Base-by-base conservation (phyloP, 352 stramenopile genomes). In the Phytophthora brassicae region DNA sequence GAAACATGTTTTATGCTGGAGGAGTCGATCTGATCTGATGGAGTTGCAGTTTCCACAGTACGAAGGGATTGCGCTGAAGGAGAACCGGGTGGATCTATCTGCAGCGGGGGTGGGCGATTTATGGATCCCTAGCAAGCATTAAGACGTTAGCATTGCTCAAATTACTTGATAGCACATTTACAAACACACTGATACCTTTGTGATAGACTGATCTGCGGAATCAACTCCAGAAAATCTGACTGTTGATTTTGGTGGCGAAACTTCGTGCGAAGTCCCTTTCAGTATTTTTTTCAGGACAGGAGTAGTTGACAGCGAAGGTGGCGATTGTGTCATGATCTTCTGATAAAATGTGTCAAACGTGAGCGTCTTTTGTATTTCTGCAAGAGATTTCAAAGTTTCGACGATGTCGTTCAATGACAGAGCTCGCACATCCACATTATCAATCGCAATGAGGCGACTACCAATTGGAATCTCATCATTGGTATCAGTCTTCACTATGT, bases 381-480 rank as follows among this genome's bases (percentile, higher is more conserved):
- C 49, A 28, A 87, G 58, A 17, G 66, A 63, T 19, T 67, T 63
- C 4, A 88, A 45, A 16, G 81, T 66, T 1, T 16, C 54, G 3
- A 69, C 58, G 3, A 88, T 68, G 1, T 84, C 61, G 8, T 66
- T 46, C 17, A 87, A 28, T 1, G 60, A 50, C 24, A 84, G 45
- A 2, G 66, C 63, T 31, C 68, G 76, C 11, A 88, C 47, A 38
- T 89, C 68, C 8, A 84, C 50, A 14, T 60, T 39, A 19, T 89
- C 74, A 31, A 89, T 70, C 0, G 68, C 77, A 23, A 86, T 57
- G 8, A 89, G 59, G n/a, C 66, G 59, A 43, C 76, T 89, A 2
- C 78, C 74, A 6, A 64, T 8, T 6, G 74, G 64, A 26, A 87
- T 66, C 4, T 68, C 41, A 12, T 69, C 57, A 17, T 60, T 38